Conservation (phyloP, 2,329 filamentous ascomycete genomes). For the Alternaria angustiovoidea region DNA sequence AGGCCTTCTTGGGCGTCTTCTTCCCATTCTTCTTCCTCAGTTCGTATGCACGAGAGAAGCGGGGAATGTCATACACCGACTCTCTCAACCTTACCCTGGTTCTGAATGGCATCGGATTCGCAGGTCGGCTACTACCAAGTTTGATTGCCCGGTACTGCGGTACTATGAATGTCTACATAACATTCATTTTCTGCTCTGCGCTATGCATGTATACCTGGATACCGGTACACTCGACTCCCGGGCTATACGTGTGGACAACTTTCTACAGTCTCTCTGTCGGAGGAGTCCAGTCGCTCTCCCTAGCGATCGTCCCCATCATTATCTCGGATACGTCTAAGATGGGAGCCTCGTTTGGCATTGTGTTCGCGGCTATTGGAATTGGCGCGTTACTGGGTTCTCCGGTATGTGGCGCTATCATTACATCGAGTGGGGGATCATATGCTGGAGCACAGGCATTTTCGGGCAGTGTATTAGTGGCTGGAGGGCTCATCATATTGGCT, state of each 20-base stretch:
- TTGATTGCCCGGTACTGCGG: neutral
- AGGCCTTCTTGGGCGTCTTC: neutral
- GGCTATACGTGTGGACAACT: neutral
- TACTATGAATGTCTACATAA: neutral
- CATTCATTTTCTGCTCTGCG: conserved; percentile 1
- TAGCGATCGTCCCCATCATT: neutral
- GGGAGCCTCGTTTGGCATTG: neutral
- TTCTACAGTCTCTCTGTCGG: neutral
- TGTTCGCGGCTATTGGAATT: neutral
- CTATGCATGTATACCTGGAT: conserved; percentile 1
- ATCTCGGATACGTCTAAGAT: neutral
- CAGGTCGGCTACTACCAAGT: neutral
- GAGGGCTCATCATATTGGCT: neutral
- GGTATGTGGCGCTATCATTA: neutral
- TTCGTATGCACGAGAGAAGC: neutral
- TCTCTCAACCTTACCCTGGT: neutral
- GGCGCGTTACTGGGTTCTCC: neutral
- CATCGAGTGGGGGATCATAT: neutral
- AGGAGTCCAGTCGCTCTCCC: neutral
- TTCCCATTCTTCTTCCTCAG: conserved; percentile 2
- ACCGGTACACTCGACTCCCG: neutral
- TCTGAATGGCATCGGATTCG: neutral
- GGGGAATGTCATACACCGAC: neutral
- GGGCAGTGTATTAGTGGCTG: neutral
- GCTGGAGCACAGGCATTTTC: neutral